Base-by-base conservation (phyloP, 2,329 filamentous ascomycete genomes). In the Zasmidium cellare region DNA sequence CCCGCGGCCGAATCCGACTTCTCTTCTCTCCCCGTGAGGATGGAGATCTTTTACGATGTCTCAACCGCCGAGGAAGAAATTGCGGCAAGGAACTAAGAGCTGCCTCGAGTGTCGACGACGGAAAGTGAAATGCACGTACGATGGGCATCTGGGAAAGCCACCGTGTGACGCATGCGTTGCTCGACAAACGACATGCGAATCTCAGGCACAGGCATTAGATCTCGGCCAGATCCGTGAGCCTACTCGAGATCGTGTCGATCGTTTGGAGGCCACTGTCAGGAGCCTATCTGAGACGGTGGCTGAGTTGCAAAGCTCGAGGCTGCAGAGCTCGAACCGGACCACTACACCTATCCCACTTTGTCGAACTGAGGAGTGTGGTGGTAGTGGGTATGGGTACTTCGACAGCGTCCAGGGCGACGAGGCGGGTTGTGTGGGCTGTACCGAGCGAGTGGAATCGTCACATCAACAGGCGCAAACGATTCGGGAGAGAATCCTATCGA, bases 181-280 rank as follows among this genome's bases (percentile, higher is more conserved):
- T 5, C 47, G 54, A 16, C 18, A 46, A 9, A 44, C 49, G 46
- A 31, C 22, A 2, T 56, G 54, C 38, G 41, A 38, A 23, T 44
- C 46, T 18, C 54, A 56, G 31, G 31, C 44, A 24, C 31, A 51
- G 14, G 48, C 35, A 9, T 46, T 23, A 12, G 54, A 56, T 35
- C 19, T 46, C 23, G 20, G n/a, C 2, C 46, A 56, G 23, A 44
- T 35, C 41, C 35, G 35, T 3, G 49, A 53, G 20, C 50, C 55
- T 23, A 57, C 55, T 1, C 25, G 55, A 41, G 44, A 57, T 14
- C 38, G 55, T 20, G 55, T 57, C n/a, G 50, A 57, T 18, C 35
- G 50, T 9, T 44, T 57, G 20, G 55, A 57, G 20, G 38, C 19
- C 19, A 28, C 46, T 16, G 55, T 57, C 3, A 22, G 48, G 41